Evolutionary conservation across 495 filamentous ascomycete genomes (phyloP).

Genomic region (Penicillium ochrochloron): DNA sequence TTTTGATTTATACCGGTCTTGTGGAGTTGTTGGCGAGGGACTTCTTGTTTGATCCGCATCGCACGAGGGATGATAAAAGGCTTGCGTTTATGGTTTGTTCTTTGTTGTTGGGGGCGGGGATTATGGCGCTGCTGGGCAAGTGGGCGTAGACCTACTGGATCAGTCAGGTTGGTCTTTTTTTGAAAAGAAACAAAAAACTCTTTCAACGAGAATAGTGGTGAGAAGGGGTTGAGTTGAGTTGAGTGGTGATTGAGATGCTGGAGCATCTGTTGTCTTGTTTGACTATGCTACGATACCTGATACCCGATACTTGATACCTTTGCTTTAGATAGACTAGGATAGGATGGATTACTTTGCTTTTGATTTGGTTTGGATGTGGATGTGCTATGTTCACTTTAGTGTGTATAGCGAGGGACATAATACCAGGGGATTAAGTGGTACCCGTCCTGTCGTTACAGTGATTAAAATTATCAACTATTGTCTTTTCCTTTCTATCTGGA

Average conservation of each 20-base stretch:
- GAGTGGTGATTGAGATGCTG: conserved; percentile 2
- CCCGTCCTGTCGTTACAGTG: background rate
- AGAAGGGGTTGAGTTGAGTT: background rate
- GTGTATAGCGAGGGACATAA: background rate
- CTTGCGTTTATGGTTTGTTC: conserved; percentile 43
- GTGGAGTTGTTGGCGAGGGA: conserved; percentile 47
- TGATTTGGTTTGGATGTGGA: background rate
- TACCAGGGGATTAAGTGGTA: background rate
- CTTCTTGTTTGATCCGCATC: conserved; percentile 46
- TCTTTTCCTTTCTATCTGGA: background rate
- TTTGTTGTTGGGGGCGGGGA: conserved; percentile 39
- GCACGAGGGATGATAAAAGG: conserved; percentile 39
- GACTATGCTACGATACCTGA: conserved; percentile 8
- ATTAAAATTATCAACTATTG: background rate
- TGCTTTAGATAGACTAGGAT: conserved; percentile 6
- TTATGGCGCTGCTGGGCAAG: conserved; percentile 48
- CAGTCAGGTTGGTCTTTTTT: no score
- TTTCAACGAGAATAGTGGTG: background rate
- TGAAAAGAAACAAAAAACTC: background rate
- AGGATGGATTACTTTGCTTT: conserved; percentile 32
- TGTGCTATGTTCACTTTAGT: background rate
- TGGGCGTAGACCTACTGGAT: conserved; percentile 37
- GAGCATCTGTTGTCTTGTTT: background rate
- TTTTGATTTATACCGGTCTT: conserved; percentile 47
- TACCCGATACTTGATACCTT: conserved; percentile 2